Percentiles rank a stretch among this genome's conserved stretches.
Evolutionary conservation across 495 filamentous ascomycete genomes (phyloP).

Genomic region (Amorphotheca resinae): DNA sequence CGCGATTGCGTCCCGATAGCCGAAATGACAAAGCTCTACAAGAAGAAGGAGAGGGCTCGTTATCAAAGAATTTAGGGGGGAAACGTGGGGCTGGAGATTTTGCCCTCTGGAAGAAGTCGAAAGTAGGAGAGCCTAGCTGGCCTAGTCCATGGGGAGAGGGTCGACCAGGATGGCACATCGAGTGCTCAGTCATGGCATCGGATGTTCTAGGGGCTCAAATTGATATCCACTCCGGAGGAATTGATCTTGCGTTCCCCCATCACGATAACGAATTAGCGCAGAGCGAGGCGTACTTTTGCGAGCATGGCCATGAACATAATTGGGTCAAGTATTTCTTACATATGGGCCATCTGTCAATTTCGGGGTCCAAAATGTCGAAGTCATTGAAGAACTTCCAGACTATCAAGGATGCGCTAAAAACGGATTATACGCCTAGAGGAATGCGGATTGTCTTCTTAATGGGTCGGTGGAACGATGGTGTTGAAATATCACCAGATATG

Average conservation of each 20-base stretch:
- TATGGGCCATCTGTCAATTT: conserved; percentile 87
- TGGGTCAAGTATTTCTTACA: conserved; percentile 79
- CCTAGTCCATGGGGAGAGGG: conserved; percentile 74
- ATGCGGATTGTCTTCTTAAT: conserved; percentile 82
- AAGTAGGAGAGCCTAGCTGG: conserved; percentile 89
- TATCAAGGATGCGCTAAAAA: conserved; percentile 67
- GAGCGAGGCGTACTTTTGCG: conserved; percentile 72
- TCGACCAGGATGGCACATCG: conserved; percentile 93
- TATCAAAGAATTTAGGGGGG: conserved; percentile 52
- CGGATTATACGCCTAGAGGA: conserved; percentile 64
- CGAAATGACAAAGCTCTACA: conserved; percentile 68
- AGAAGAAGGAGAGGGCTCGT: conserved; percentile 81
- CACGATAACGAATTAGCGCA: conserved; percentile 96
- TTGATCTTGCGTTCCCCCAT: conserved; percentile 90
- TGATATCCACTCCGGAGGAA: conserved; percentile 89
- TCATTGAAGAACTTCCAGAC: conserved; percentile 96
- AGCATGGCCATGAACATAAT: conserved; percentile 30
- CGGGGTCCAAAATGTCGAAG: conserved; percentile 91
- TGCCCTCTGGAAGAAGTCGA: conserved; percentile 88
- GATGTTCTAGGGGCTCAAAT: conserved; percentile 68
- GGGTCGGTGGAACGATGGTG: conserved; percentile 77
- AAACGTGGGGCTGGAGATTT: conserved; percentile 75
- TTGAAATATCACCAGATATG: conserved; percentile 82
- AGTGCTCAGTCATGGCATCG: conserved; percentile 94
- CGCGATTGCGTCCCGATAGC: conserved; percentile 77